phyloP scores from a whole-genome alignment of 139 green algal genomes.

The Chlamydomonas sp. region DNA sequence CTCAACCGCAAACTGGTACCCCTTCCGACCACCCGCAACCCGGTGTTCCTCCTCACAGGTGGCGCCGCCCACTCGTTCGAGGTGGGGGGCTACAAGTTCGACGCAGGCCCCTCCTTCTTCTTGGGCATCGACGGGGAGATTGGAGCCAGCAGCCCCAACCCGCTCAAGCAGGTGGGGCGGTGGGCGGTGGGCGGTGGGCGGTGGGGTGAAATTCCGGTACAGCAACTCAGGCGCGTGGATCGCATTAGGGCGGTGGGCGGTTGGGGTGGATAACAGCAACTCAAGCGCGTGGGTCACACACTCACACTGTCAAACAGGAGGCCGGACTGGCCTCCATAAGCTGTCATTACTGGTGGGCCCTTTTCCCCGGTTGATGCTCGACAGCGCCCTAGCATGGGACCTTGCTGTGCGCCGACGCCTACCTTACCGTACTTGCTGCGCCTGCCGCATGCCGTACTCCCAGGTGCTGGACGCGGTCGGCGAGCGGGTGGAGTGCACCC shows the following conservation, averaged over 20 bases:
- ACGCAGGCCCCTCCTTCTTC: slow-evolving; percentile 90
- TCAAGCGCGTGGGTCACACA: no score
- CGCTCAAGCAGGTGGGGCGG: slow-evolving; percentile 67
- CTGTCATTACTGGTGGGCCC: no score
- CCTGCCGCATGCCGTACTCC: not conserved
- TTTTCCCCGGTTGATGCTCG: no score
- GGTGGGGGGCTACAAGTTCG: slow-evolving; percentile 85
- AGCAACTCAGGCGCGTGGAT: no score
- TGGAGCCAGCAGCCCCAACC: slow-evolving; percentile 61
- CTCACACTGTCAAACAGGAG: no score
- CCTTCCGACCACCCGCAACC: not conserved
- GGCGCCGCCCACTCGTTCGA: slow-evolving; percentile 85
- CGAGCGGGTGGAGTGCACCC: slow-evolving; percentile 66
- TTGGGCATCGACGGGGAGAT: slow-evolving; percentile 67
- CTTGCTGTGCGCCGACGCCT: not conserved
- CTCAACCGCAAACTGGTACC: not conserved
- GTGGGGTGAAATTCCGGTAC: no score
- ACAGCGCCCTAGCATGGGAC: no score
- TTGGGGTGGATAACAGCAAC: not conserved
- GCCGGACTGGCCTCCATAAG: no score
- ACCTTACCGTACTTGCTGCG: not conserved
- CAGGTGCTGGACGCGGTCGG: slow-evolving; percentile 73
- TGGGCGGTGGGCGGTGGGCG: not conserved
- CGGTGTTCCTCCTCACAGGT: not conserved
- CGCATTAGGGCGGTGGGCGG: not conserved